Percentiles rank a stretch among this genome's conserved stretches.
Evolutionary conservation across 2,329 filamentous ascomycete species (phyloP).

Genomic region (Zasmidium cellare): DNA sequence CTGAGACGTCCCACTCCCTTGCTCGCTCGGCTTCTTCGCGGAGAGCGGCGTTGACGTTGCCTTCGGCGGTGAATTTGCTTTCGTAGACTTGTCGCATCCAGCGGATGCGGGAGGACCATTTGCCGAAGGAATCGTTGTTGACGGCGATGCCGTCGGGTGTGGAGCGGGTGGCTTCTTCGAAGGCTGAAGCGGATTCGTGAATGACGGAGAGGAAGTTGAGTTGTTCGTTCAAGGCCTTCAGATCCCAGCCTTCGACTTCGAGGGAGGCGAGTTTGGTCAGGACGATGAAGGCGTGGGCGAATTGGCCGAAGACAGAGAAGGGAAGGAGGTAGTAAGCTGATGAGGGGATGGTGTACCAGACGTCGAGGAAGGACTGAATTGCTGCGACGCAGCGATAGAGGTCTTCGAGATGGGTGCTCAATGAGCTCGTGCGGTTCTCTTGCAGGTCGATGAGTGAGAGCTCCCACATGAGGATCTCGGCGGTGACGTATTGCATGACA

Average conservation of each 20-base stretch:
- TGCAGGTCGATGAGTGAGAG: conserved; percentile 25
- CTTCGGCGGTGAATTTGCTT: conserved; percentile 17
- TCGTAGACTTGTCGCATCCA: conserved; percentile 32
- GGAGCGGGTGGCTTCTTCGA: conserved; percentile 20
- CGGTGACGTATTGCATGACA: conserved; percentile 27
- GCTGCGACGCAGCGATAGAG: conserved; percentile 28
- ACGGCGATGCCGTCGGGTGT: conserved; percentile 27
- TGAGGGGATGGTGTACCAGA: conserved; percentile 29
- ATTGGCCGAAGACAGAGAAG: conserved; percentile 33
- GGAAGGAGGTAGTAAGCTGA: conserved; percentile 27
- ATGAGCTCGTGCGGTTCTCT: conserved; percentile 2
- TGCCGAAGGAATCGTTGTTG: conserved; percentile 32
- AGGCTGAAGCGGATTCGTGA: conserved; percentile 23
- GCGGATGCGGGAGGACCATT: conserved; percentile 28
- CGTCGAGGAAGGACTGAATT: conserved; percentile 26
- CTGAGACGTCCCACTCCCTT: background rate
- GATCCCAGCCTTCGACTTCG: conserved; percentile 33
- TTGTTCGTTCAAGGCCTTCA: conserved; percentile 19
- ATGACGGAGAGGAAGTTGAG: conserved; percentile 24
- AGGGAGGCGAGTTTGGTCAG: conserved; percentile 30
- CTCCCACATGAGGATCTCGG: conserved; percentile 30
- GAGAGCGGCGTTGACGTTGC: background rate
- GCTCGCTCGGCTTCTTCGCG: background rate
- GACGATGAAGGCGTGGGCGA: conserved; percentile 32
- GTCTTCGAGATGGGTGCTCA: conserved; percentile 27